phyloP scores from a whole-genome alignment of 2,329 filamentous ascomycete genomes.

The Microsporum ferrugineum region DNA sequence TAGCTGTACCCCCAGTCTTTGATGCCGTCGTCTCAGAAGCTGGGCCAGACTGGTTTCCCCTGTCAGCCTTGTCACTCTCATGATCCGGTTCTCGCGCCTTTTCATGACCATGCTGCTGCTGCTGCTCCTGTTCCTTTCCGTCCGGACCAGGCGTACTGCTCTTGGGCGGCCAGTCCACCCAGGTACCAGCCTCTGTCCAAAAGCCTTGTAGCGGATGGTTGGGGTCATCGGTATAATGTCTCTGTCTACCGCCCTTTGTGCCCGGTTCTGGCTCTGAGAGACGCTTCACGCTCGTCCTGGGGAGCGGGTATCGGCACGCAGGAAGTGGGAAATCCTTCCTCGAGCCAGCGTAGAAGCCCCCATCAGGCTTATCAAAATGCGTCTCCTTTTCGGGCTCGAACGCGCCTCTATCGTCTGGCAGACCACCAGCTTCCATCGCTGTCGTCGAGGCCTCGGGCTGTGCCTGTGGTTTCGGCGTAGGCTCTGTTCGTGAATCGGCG shows the following conservation, averaged over 20 bases:
- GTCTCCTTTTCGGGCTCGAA: conserved; percentile 8
- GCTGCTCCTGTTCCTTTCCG: neutral
- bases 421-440: neutral
- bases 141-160: conserved; percentile 21
- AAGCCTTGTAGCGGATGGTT: conserved; percentile 6
- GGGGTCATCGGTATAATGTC: conserved; percentile 11
- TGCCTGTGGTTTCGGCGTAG: neutral
- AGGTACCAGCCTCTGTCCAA: conserved; percentile 5
- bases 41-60: neutral
- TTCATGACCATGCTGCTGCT: neutral
- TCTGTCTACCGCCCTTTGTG: conserved; percentile 12
- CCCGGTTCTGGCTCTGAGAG: conserved; percentile 10
- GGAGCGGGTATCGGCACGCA: conserved; percentile 10
- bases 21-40: neutral
- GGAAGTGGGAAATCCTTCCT: conserved; percentile 11
- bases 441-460: neutral
- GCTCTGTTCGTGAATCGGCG: neutral
- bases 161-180: conserved; percentile 18
- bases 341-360: conserved; percentile 10
- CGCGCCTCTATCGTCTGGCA: neutral
- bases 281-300: conserved; percentile 8
- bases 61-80: neutral
- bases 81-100: neutral
- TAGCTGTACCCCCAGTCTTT: neutral
- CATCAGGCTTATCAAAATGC: conserved; percentile 8